phyloP scores from a whole-genome alignment of 257 asterid genomes.

The Primulina eburnea region DNA sequence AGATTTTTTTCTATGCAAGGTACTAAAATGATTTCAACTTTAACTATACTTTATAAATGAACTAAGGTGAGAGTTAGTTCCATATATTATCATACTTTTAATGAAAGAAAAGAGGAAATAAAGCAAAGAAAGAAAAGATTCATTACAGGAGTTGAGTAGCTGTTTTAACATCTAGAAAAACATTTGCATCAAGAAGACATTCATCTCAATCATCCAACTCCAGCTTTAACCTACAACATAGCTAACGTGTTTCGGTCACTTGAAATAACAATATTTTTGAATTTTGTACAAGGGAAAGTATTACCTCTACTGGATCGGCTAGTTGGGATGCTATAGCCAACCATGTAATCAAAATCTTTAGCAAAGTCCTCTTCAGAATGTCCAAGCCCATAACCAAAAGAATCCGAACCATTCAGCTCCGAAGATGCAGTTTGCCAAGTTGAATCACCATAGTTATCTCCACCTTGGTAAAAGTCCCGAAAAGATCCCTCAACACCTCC shows the following conservation, averaged over 20 bases:
- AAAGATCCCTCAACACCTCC: conserved; percentile 45
- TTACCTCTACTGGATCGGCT: conserved; percentile 80
- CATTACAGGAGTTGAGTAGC: not conserved
- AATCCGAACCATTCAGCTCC: conserved; percentile 41
- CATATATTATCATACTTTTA: not conserved
- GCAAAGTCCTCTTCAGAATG: conserved; percentile 38
- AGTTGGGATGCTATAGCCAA: conserved; percentile 45
- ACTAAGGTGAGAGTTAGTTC: not conserved
- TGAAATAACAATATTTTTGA: conserved; percentile 7
- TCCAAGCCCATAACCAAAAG: conserved; percentile 50
- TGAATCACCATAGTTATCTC: conserved; percentile 41
- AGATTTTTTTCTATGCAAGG: not conserved
- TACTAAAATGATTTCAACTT: conserved; percentile 6
- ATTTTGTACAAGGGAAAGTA: conserved; percentile 17
- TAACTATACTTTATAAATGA: not conserved
- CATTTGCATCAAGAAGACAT: conserved; percentile 7
- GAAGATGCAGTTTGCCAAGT: conserved; percentile 45
- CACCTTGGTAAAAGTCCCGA: conserved; percentile 37
- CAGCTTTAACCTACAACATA: conserved; percentile 5
- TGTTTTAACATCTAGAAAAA: conserved; percentile 12
- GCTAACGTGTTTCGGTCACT: conserved; percentile 13
- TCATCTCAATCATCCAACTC: conserved; percentile 6
- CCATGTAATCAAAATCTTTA: conserved; percentile 41
- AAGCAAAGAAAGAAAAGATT: conserved; percentile 5
- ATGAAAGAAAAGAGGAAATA: not conserved